These are phyloP conservation scores for Pelargonium fulgidum DNA, from an alignment of 441 rosid species.

Conservation along the genomic window DNA sequence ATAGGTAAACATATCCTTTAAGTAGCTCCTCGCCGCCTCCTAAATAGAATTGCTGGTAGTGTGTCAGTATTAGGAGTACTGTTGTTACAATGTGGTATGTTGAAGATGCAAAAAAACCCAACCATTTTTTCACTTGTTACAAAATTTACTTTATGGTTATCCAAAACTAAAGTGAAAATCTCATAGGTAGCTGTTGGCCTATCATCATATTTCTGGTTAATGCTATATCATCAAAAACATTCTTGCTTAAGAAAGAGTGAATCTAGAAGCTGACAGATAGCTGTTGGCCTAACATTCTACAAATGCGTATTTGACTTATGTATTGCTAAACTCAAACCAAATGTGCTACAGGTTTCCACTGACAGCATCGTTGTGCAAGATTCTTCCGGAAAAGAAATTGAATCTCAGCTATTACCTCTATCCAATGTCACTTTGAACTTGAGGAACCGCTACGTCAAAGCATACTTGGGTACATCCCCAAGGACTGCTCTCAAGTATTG, in stretches of 20 bases:
- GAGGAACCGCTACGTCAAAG: conserved; percentile 66
- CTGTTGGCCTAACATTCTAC: not conserved
- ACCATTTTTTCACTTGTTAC: not conserved
- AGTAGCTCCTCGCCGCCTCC: too few relatives aligned
- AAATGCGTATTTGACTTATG: not conserved
- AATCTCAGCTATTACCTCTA: conserved; percentile 75
- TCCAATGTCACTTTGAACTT: conserved; percentile 44
- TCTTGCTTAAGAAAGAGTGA: not conserved
- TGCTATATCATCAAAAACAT: not conserved
- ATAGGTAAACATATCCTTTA: too few relatives aligned
- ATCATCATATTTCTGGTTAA: not conserved
- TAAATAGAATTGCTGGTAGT: too few relatives aligned
- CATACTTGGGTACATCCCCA: conserved; percentile 67
- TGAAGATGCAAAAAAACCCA: not conserved
- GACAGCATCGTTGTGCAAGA: conserved; percentile 63
- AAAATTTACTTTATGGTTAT: not conserved
- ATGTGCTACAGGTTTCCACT: conserved; percentile 47
- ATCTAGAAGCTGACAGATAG: not conserved
- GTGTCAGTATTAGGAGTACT: not conserved
- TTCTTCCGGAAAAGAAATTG: conserved; percentile 75
- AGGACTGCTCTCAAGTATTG: conserved; percentile 57
- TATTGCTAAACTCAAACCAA: conserved; percentile 3
- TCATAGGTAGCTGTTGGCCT: not conserved
- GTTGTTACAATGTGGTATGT: too few relatives aligned
- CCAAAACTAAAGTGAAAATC: not conserved